phyloP scores from a whole-genome alignment of 164 flowering plant species.

The Vitis riparia region DNA sequence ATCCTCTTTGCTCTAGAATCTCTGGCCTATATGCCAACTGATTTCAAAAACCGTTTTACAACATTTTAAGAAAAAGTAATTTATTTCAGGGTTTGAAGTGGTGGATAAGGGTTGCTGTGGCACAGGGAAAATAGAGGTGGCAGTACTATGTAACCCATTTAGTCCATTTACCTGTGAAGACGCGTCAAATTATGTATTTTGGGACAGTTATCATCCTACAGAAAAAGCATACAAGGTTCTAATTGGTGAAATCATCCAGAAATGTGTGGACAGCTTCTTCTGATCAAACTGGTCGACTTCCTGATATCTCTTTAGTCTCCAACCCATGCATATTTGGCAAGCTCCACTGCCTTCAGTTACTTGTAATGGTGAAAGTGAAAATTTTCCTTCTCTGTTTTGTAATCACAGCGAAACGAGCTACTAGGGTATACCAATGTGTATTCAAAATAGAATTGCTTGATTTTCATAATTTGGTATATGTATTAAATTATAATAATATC shows the following conservation, averaged over 20 bases:
- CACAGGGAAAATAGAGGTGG: slow-evolving; percentile 37
- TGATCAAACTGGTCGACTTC: background rate
- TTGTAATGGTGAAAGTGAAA: too few relatives aligned
- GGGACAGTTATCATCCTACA: slow-evolving; percentile 37
- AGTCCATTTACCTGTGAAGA: slow-evolving; percentile 11
- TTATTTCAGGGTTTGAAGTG: slow-evolving; percentile 33
- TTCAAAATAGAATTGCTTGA: too few relatives aligned
- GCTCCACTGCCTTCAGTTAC: too few relatives aligned
- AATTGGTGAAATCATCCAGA: background rate
- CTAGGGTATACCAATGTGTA: too few relatives aligned
- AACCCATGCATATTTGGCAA: too few relatives aligned
- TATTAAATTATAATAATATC: too few relatives aligned
- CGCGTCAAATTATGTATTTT: slow-evolving; percentile 23
- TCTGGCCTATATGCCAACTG: background rate
- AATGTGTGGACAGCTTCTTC: slow-evolving; percentile 4
- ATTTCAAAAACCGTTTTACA: too few relatives aligned
- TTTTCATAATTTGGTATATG: too few relatives aligned
- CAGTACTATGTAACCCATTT: slow-evolving; percentile 22
- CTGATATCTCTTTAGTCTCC: too few relatives aligned
- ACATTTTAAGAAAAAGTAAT: background rate
- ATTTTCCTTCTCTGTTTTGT: too few relatives aligned
- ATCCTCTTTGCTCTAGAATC: background rate
- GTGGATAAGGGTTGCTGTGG: slow-evolving; percentile 50
- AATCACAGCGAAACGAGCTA: too few relatives aligned
- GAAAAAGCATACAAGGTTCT: slow-evolving; percentile 20